Conservation (phyloP, 768 basidiomycete species). For the Hericium rajendrae region DNA sequence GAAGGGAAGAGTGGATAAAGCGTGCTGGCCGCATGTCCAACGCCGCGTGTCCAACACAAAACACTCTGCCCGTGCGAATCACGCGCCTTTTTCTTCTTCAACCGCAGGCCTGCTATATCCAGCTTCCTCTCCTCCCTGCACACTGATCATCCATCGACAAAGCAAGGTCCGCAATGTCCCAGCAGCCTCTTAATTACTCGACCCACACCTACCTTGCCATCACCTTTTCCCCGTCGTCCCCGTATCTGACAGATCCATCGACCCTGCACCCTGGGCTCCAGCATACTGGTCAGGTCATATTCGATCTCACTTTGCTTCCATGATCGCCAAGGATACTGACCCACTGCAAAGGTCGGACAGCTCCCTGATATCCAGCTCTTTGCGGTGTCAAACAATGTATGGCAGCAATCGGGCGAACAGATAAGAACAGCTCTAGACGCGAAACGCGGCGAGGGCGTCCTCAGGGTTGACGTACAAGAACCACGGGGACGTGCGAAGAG, state of each 20-base stretch:
- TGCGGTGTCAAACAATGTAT: conserved; percentile 5
- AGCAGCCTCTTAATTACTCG: conserved; percentile 4
- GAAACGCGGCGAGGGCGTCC: conserved; percentile 8
- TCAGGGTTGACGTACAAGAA: conserved; percentile 12
- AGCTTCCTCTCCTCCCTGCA: neutral
- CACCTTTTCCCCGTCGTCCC: conserved; percentile 3
- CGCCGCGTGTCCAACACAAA: neutral
- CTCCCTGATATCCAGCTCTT: conserved; percentile 11
- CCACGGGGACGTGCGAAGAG: conserved; percentile 8
- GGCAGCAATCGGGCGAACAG: conserved; percentile 1
- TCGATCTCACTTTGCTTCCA: neutral
- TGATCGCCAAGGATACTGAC: conserved; percentile 1
- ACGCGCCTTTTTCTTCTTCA: neutral
- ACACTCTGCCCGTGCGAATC: neutral
- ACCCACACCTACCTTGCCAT: conserved; percentile 12
- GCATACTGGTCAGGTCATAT: conserved; percentile 8
- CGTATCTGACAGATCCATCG: conserved; percentile 5
- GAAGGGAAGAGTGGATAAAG: neutral
- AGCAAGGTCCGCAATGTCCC: neutral
- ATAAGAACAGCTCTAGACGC: conserved; percentile 3
- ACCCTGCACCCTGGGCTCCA: conserved; percentile 6
- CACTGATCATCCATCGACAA: conserved; percentile 1
- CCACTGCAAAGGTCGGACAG: conserved; percentile 5
- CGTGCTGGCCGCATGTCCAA: neutral
- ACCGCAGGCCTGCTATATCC: neutral